Base-by-base conservation (phyloP, 768 basidiomycete genomes). In the Hypholoma sublateritium region DNA sequence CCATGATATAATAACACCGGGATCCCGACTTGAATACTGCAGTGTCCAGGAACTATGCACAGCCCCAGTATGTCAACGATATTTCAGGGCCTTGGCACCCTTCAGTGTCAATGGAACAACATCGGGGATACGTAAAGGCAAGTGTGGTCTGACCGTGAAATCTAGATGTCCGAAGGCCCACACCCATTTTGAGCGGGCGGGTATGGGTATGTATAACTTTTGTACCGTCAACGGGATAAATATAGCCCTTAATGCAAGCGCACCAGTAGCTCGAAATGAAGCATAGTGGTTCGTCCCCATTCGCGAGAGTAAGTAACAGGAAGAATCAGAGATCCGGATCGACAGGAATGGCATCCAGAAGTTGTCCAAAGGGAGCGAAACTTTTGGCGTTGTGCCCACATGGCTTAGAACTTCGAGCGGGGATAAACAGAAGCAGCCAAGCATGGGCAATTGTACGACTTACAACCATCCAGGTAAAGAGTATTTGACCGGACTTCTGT, bases 251-350 rank as follows among this genome's bases (percentile, higher is more conserved):
- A 39, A 21, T 42, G 48, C 21, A 56, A 43, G 56, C 35, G 52
- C 53, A 53, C 43, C 37, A 25, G 48, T 53, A 57, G 58, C 50
- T 55, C 55, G 57, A 7, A 41, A 51, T 35, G 2, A 51, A 16
- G 50, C 19, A 28, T 25, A 32, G 56, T 53, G 62, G 62, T 63
- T 63, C 59, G 57, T 60, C 59, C 56, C 32, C 44, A 57, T 59
- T 63, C 60, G 14, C 57, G 39, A 46, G 35, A 50, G 44, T 19
- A 46, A 50, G 44, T 19, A 46, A 43, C 17, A 39, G 34, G 50
- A 36, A 42, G 35, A 47, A 35, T 52, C 41, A 59, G 53, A 63
- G 59, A 59, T 63, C 62, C 62, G 62, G 62, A 63, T 63, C 59
- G 62, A 51, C 62, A 63, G 62, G 62, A 63, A 37, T 46, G 52